phyloP scores from a whole-genome alignment of 345 rosid genomes.

The Raphanus raphanistrum region DNA sequence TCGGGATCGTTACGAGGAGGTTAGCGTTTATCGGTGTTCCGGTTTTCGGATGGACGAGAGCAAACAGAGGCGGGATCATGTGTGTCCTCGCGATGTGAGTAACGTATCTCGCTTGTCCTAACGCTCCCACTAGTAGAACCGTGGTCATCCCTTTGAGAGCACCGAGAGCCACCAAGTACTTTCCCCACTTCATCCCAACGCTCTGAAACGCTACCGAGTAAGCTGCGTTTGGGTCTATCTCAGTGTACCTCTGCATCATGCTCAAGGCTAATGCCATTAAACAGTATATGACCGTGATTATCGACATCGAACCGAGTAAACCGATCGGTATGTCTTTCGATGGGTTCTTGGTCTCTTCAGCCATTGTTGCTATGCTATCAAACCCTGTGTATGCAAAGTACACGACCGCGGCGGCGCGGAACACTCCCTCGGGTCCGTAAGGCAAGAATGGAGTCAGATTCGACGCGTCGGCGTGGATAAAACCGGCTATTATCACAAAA shows the following conservation, averaged over 20 bases:
- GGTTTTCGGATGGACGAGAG: constrained; percentile 48
- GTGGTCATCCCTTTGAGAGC: constrained; percentile 76
- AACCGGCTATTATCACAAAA: constrained; percentile 56
- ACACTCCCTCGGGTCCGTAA: constrained; percentile 49
- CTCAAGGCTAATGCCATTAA: constrained; percentile 47
- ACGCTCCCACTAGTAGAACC: constrained; percentile 47
- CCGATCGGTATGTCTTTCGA: constrained; percentile 65
- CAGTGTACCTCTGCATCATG: constrained; percentile 53
- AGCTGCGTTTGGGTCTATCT: constrained; percentile 58
- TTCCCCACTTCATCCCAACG: constrained; percentile 61
- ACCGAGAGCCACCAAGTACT: constrained; percentile 61
- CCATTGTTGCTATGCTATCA: constrained; percentile 62
- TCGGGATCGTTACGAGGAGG: constrained; percentile 49
- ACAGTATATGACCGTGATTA: constrained; percentile 47
- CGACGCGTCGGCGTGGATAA: constrained; percentile 42
- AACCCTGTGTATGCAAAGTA: constrained; percentile 71
- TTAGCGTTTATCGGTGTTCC: constrained; percentile 65
- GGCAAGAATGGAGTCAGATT: constrained; percentile 51
- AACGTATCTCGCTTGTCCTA: constrained; percentile 66
- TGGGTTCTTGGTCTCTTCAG: constrained; percentile 68
- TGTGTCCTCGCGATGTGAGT: constrained; percentile 70
- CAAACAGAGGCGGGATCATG: constrained; percentile 63
- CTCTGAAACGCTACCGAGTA: constrained; percentile 57
- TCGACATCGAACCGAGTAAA: constrained; percentile 58
- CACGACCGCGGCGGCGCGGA: constrained; percentile 54